Base-by-base conservation (phyloP, 2,329 filamentous ascomycete species). In the Penicillium polonicum region DNA sequence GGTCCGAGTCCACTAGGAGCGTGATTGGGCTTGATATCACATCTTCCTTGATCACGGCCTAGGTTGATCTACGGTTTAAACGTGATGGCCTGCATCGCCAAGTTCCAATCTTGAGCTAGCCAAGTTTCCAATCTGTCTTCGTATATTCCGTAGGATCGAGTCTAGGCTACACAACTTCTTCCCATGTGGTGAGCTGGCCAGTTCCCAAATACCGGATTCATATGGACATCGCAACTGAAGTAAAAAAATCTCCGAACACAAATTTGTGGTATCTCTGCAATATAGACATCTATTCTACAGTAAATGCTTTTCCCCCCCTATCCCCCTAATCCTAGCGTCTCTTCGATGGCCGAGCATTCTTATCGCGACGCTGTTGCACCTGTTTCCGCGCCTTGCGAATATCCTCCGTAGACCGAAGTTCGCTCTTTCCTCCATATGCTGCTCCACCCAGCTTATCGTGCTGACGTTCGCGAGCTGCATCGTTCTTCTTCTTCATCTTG, bases 401-500 rank as follows among this genome's bases (percentile, higher is more conserved):
- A 72, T 96, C 92, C 44, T 93, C 87, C 56, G 86, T 85, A 57
- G 84, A 89, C 80, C 88, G 91, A 70, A 97, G 78, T 80, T 97
- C 93, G 65, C 75, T 88, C 80, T 88, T 92, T 55, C 89, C 89
- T 66, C 81, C 83, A 33, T 88, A 87, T 65, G 69, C 70, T 4
- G 66, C 68, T 42, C 65, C 67, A 35, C 70, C 69, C 21, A 63
- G 59, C 62, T 69, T 69, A 4, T 64, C 66, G 29, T 70, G 56
- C 53, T 70, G 66, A 21, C 73, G 92, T 80, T 97, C 90, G 77
- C 89, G 89, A 45, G 93, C 92, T 71, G 92, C 92, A 17, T 87
- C 86, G 19, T 94, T 88, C 71, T 91, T 87, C 87, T 92, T 92
- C 87, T 94, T 96, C 79, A 90, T 88, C 72, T 87, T 86, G 64